A percentile compares a stretch with the other conserved stretches of the same genome.
These are phyloP conservation scores for cucumber (Cucumis sativus) DNA, from an alignment of 306 rosid species.

Conservation along the genomic window DNA sequence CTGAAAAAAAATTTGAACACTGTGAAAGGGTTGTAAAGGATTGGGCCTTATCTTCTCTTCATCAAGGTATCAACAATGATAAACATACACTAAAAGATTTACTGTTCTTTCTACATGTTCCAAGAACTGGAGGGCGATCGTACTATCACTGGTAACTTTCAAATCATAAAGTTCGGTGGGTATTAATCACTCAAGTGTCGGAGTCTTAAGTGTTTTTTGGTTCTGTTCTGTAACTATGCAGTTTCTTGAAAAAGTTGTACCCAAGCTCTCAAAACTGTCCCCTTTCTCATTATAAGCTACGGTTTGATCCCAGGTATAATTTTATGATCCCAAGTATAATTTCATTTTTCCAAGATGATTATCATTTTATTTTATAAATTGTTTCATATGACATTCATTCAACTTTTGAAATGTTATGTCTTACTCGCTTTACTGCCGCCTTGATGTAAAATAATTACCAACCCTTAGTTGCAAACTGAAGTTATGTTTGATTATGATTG, in stretches of 20 bases:
- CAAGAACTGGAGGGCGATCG: conserved; percentile 93
- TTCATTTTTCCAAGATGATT: not conserved
- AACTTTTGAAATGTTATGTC: not conserved
- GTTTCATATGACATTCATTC: not conserved
- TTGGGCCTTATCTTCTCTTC: conserved; percentile 64
- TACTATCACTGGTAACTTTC: conserved; percentile 68
- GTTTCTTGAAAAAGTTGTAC: conserved; percentile 80
- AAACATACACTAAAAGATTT: conserved; percentile 60
- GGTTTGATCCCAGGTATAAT: conserved; percentile 84
- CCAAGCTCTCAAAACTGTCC: conserved; percentile 74
- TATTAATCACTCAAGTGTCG: not conserved
- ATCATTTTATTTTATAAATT: not conserved
- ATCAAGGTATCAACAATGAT: conserved; percentile 39
- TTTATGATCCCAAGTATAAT: conserved; percentile 65
- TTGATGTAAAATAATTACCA: not conserved
- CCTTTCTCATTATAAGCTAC: conserved; percentile 87
- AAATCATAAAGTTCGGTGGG: not conserved
- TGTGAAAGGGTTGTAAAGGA: conserved; percentile 62
- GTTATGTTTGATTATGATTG: not conserved
- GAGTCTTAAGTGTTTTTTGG: not conserved
- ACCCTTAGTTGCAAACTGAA: not conserved
- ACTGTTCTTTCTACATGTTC: conserved; percentile 86
- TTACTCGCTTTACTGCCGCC: not conserved
- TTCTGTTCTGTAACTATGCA: conserved; percentile 28
- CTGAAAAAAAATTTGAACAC: conserved; percentile 27